Conservation (phyloP, 148 eudicot genomes). For the Camellia sinensis region DNA sequence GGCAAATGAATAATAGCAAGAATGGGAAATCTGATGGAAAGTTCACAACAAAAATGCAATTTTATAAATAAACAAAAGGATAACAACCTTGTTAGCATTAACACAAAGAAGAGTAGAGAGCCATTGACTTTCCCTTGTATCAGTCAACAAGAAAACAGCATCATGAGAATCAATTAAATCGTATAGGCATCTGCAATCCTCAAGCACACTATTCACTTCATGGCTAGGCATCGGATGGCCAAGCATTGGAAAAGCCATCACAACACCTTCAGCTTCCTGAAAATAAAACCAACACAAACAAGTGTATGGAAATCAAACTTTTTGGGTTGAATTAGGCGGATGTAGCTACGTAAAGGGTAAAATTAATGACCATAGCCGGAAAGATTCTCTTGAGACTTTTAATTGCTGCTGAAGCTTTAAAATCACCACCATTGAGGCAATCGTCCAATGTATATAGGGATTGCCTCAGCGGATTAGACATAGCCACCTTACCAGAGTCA, state of each 20-base stretch:
- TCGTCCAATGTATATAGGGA: constrained; percentile 82
- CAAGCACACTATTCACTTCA: constrained; percentile 63
- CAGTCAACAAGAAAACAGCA: constrained; percentile 82
- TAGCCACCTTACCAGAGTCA: constrained; percentile 87
- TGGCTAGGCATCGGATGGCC: constrained; percentile 78
- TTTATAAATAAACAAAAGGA: background rate
- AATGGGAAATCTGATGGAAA: background rate
- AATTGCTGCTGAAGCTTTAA: constrained; percentile 74
- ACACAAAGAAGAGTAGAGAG: constrained; percentile 80
- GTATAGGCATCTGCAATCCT: constrained; percentile 66
- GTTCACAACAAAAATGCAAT: background rate
- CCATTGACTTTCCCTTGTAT: constrained; percentile 98
- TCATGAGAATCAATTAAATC: constrained; percentile 77
- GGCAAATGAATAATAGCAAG: background rate
- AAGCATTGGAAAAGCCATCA: constrained; percentile 96
- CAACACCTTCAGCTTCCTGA: constrained; percentile 88
- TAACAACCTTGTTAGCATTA: constrained; percentile 67
- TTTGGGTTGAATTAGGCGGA: background rate
- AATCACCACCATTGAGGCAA: constrained; percentile 81
- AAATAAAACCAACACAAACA: constrained; percentile 3
- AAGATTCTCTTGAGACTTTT: constrained; percentile 62
- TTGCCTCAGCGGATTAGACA: constrained; percentile 96
- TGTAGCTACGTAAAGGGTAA: background rate
- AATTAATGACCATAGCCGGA: constrained; percentile 67
- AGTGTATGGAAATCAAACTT: background rate